Base-by-base conservation (phyloP, 2,329 filamentous ascomycete species). In the Ophiostoma novo-ulmi region DNA sequence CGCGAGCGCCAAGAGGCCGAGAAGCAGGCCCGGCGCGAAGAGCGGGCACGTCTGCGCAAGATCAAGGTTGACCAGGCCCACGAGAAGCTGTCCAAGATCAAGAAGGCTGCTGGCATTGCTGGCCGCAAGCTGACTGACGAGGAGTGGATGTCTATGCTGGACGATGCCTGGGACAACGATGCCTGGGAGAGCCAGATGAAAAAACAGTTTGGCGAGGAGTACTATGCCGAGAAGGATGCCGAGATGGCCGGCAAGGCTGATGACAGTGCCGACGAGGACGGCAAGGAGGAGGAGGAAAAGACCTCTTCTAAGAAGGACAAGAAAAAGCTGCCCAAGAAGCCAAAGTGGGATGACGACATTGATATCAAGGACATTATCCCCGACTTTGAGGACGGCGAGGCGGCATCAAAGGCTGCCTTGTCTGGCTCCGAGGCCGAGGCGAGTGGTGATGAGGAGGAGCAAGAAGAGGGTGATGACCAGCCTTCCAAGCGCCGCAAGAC, bases 321-420 rank as follows among this genome's bases (percentile, higher is more conserved):
- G 78, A 88, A 87, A 77, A 89, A 85, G 77, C 84, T 84, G 74
- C 81, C 86, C 11, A 93, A 92, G 84, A 97, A 97, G 81, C 93
- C 92, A 11, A 91, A 88, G 73, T 99, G 94, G 91, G 92, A 97
- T 76, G 93, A 98, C 77, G 95, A 99, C 78, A 97, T 99, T 76
- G 94, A 98, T 78, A 98, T 99, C 81, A 93, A 91, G 73, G 94
- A 97, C 78, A 85, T 97, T 68, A 82, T 97, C 38, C 93, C 93
- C 1, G 92, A 97, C 73, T 97, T 96, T 77, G 88, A 92, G 26
- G 91, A 92, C 36, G 87, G 87, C 7, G 81, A 84, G 20, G 78
- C 66, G 31, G 44, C 44, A 20, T 85, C 87, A 26, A 81, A 82
- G 1, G 80, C 91, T 72, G 81, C 81, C 1, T 80, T 90, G 1